Evolutionary conservation across 257 asterid species (phyloP), one percentile per base, ranked within the genome.

Genomic region (Nicotiana knightiana): DNA sequence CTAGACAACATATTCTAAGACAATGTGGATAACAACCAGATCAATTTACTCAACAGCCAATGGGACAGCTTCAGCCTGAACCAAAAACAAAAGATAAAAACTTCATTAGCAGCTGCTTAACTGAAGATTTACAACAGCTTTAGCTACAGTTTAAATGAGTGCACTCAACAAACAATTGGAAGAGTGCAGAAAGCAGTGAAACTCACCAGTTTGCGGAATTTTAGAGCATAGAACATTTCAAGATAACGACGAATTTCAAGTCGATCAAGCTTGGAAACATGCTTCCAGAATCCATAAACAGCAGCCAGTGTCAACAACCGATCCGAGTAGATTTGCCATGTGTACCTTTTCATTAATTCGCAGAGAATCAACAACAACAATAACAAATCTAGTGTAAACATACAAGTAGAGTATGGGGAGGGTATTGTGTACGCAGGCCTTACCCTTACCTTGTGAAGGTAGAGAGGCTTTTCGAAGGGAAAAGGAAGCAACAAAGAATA

Each of bases 241-340:
- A 95, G 96, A 82, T 93, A 95, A 4, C 98, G 94, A 37, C 97
- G 88, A 37, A 91, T 94, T 90, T 92, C 97, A 51, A 83, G 92
- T 71, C 97, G 96, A 84, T 96, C 97, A 4, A 93, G 93, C 86
- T 96, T 93, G 21, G 97, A 94, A 26, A 94, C 97, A 55, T 93
- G 79, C 39, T 94, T 96, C 98, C 97, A 94, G 88, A 96, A 96
- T 24, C 98, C 99, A 58, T 96, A 96, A 48, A 96, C 97, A 11
- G 97, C 97, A 7, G 99, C 97, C 84, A 96, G 53, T 0, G 96
- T 96, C 94, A 96, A 70, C 53, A 96, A 57, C 89, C 98, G 87
- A 59, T 90, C 91, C 1, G 99, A 96, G 84, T 96, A 94, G 78
- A 94, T 96, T 86, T 93, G 93, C 99, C 98, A 96, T 35, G 98